Base-by-base conservation (phyloP, 1,284 basidiomycete species). In the Phellopilus nigrolimitatus region DNA sequence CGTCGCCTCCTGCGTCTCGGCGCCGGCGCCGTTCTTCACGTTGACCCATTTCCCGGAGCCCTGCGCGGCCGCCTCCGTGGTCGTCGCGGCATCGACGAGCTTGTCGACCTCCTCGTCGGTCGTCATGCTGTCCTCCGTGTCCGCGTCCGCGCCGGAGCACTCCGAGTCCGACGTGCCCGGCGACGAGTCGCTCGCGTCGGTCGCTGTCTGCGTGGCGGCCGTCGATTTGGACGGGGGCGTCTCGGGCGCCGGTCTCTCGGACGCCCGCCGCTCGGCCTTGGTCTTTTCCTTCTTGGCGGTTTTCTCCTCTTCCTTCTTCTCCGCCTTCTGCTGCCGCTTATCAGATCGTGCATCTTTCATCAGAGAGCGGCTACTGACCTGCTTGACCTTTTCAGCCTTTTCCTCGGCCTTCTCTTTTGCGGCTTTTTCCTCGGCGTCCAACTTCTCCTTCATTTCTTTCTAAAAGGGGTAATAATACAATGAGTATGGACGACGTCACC, bases 31-130 rank as follows among this genome's bases (percentile, higher is more conserved):
- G 31, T 63, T 66, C 59, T 76, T 72, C 60, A 89, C 79, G 24
- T 84, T 71, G 49, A 89, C 78, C 86, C 87, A 88, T 61, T 84
- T 86, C 62, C 87, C 83, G 61, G 76, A 77, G 22, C 24, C 39
- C 37, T 59, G 71, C 47, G 56, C 57, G 24, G 52, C 47, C 9
- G 57, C 49, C 44, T 55, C 53, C 17, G 66, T 65, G 19, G 62
- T 57, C 13, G 55, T 56, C 33, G 57, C 53, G 34, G 60, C 54
- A 38, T 60, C 63, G 42, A 64, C 65, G 46, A 66, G 63, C 55
- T 73, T 76, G 30, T 76, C 74, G 17, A 68, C 64, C 58, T 83
- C 82, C 57, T 84, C 83, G 58, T 88, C 85, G 42, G 85, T 85
- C 4, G 84, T 82, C 57, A 83, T 68, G 59, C 82, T 86, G 61